Evolutionary conservation across 306 rosid genomes (phyloP).

Genomic region (Lathyrus oleraceus): DNA sequence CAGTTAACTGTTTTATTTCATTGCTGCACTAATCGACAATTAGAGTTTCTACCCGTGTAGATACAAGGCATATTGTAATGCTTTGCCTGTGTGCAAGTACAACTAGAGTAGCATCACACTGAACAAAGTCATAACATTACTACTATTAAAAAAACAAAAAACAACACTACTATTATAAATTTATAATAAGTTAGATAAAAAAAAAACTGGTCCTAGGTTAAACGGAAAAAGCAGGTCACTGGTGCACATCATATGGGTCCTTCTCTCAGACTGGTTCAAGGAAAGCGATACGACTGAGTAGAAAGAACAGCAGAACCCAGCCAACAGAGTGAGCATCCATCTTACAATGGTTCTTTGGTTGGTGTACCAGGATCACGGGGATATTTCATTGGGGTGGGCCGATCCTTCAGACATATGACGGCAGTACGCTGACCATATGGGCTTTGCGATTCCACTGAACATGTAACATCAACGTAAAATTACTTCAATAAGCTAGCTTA

Average conservation of each 20-base stretch:
- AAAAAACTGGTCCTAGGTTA: neutral
- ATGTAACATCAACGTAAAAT: constrained; percentile 23
- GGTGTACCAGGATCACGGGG: constrained; percentile 90
- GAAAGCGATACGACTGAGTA: neutral
- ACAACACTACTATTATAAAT: neutral
- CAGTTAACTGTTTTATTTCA: too few relatives aligned
- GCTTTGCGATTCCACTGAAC: constrained; percentile 80
- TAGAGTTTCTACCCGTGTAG: too few relatives aligned
- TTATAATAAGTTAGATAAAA: neutral
- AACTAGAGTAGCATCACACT: neutral
- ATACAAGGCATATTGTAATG: neutral
- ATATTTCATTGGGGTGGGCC: constrained; percentile 66
- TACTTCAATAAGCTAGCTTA: constrained; percentile 30
- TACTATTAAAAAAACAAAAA: neutral
- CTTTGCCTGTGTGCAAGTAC: neutral
- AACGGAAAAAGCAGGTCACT: constrained; percentile 12
- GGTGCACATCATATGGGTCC: neutral
- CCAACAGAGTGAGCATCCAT: constrained; percentile 24
- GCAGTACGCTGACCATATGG: constrained; percentile 86
- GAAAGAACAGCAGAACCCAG: constrained; percentile 21
- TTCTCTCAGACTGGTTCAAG: constrained; percentile 15
- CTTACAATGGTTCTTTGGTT: constrained; percentile 66
- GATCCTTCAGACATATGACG: constrained; percentile 64
- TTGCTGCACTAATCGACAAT: too few relatives aligned
- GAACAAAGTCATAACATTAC: neutral